Base-by-base conservation (phyloP, 352 stramenopile species). In the Phytophthora pseudosyringae region DNA sequence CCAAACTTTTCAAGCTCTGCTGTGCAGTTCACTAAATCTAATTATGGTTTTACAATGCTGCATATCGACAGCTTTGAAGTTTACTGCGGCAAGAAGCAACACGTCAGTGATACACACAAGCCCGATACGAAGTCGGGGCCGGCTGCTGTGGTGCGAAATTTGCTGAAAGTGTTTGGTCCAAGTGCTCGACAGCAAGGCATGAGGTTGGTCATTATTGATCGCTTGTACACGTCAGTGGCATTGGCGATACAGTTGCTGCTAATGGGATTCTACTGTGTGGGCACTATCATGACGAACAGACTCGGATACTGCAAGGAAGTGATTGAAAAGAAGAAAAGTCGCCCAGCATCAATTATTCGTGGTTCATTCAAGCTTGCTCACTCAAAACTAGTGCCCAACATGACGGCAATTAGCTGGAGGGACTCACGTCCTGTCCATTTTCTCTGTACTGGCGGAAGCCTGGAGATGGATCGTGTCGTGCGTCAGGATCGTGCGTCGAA, bases 281-380 rank as follows among this genome's bases (percentile, higher is more conserved):
- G 53, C 16, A 70, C 66, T 0, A 56, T 55, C 25, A 59, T 55
- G 54, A 70, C 54, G 8, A 64, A 59, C 12, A 48, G 66, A 0
- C 13, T 74, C 0, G 64, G 51, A 1, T 67, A 64, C 44, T 47
- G 28, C 33, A 71, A 67, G 16, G 25, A 7, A 5, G 44, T 67
- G 21, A 21, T 21, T 21, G 21, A 21, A 21, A 1, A 21, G 21
- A 21, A 21, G 21, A 21, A 25, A 15, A 43, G 4, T 21, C 38
- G 38, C 5, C 38, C 38, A 0, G 0, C 12, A 4, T 7, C 38
- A 21, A 43, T 25, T 43, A 13, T n/a, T 4, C 38, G 38, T 43
- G 13, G 38, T 7, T 43, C 38, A 2, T 43, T 43, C 10, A 43
- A 25, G 15, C 8, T 5, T 43, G 10, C 38, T 25, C 15, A 5